These are phyloP conservation scores for Silene vulgaris DNA, from an alignment of 179 eudicot genomes.

Conservation along the genomic window DNA sequence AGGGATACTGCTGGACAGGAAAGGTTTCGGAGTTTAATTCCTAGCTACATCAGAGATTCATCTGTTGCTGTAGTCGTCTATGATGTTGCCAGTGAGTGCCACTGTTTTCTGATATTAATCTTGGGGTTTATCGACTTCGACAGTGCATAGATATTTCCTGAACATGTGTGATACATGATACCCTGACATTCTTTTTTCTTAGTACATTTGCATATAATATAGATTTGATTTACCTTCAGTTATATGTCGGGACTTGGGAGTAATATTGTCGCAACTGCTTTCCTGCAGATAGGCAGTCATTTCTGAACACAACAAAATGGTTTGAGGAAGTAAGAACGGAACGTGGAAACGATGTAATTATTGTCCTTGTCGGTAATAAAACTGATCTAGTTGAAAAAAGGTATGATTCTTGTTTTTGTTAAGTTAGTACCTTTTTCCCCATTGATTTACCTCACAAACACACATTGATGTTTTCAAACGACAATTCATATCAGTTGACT, in stretches of 20 bases:
- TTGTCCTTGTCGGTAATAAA: constrained; percentile 83
- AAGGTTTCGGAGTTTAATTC: constrained; percentile 88
- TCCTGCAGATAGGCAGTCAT: constrained; percentile 72
- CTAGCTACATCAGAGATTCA: constrained; percentile 90
- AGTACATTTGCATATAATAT: background rate
- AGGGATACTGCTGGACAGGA: constrained; percentile 98
- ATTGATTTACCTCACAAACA: background rate
- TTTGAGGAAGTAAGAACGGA: constrained; percentile 80
- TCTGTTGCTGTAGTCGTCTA: constrained; percentile 78
- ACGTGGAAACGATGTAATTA: constrained; percentile 73
- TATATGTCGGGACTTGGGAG: background rate
- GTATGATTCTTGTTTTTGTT: constrained; percentile 26
- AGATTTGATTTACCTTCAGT: background rate
- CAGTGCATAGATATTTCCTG: background rate
- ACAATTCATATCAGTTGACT: background rate
- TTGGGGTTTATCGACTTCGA: background rate
- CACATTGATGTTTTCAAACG: background rate
- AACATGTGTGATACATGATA: background rate
- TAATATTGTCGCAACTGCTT: constrained; percentile 18
- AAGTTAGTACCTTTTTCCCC: background rate
- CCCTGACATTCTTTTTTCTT: background rate
- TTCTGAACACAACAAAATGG: constrained; percentile 82
- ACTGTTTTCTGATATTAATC: background rate
- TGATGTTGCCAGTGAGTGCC: constrained; percentile 73
- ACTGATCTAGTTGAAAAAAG: constrained; percentile 88